Evolutionary conservation across 2,329 filamentous ascomycete species (phyloP), one percentile per base, ranked within the genome.

Genomic region (Diaporthe ilicicola): DNA sequence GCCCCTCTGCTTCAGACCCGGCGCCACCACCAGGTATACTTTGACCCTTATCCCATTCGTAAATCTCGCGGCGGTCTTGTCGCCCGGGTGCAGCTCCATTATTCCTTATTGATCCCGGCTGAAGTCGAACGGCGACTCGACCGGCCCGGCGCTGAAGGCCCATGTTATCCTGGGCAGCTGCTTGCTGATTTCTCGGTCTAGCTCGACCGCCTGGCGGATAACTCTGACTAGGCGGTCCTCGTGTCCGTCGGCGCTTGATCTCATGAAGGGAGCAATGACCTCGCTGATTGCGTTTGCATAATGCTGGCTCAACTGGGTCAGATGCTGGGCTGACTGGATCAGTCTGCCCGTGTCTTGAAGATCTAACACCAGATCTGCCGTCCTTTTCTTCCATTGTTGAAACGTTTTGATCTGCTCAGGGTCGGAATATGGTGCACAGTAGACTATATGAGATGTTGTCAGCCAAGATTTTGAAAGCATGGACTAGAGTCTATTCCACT

Each of bases 401-500:
- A 46, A 61, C 12, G 2, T n/a, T 12, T 3, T 15, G 7, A 61
- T 2, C 12, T 8, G 24, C 3, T 32, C 17, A 4, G 56, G 24
- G 0, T 4, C 4, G 3, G 56, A n/a, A 1, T 6, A 1, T 9
- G 39, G 9, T 1, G 17, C 7, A 27, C 12, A 32, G 10, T 44
- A 9, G 6, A 61, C 27, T 46, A 1, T 61, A 9, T 4, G 1
- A 19, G 10, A 3, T 4, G 1, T 13, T 1, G 4, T 61, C 17
- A 46, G 39, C 0, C 1, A 5, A 2, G 2, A 13, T 13, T n/a
- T 17, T 10, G 15, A 3, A 61, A 29, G n/a, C 6, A 8, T 1
- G 13, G 10, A n/a, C 7, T 3, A 5, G 1, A 2, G 1, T 8
- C 2, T 2, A 1, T 0, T 22, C 6, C 10, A 32, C 56, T 27